Evolutionary conservation across 208 protist species (phyloP), one percentile per base, ranked within the genome.

Genomic region (Trypanosoma lewisi): DNA sequence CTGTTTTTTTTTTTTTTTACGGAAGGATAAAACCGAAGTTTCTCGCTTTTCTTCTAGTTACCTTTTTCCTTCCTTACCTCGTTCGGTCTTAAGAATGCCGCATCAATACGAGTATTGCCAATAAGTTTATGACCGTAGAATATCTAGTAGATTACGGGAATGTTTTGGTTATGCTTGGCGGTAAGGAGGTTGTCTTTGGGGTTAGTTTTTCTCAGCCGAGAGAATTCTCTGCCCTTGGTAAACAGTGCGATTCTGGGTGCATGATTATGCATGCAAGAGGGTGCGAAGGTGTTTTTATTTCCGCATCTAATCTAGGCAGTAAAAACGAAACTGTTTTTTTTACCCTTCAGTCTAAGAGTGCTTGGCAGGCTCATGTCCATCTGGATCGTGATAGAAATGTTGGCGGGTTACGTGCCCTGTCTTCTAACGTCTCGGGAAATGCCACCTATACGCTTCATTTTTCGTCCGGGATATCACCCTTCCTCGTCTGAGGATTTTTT

Each of bases 131-230:
- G 34, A 58, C 50, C 30, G 36, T 67, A 27, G 28, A 67, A 11
- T 67, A 51, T 50, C 61, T 67, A 48, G 2, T 19, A 49, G 17
- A 58, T 41, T 67, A 57, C 39, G 61, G 61, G 19, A 67, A 67
- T 55, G 30, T 67, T 51, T 57, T 50, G 11, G 8, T 27, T 7
- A 14, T 23, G n/a, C 19, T 58, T 4, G 16, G 55, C 23, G 37
- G 27, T 0, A 50, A 36, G 36, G 28, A 67, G 33, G 4, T 48
- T 57, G 11, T 36, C 47, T 23, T 67, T 51, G 61, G 49, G 42
- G 28, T 67, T 19, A 67, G 61, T 23, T 57, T 67, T 50, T 67
- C 50, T 50, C 6, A 3, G 3, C 61, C 47, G n/a, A 30, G 31
- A 30, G 28, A 49, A 16, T 67, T 49, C 50, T 50, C 9, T 36